Evolutionary conservation across 441 rosid species (phyloP).

Genomic region (Populus hybrid): DNA sequence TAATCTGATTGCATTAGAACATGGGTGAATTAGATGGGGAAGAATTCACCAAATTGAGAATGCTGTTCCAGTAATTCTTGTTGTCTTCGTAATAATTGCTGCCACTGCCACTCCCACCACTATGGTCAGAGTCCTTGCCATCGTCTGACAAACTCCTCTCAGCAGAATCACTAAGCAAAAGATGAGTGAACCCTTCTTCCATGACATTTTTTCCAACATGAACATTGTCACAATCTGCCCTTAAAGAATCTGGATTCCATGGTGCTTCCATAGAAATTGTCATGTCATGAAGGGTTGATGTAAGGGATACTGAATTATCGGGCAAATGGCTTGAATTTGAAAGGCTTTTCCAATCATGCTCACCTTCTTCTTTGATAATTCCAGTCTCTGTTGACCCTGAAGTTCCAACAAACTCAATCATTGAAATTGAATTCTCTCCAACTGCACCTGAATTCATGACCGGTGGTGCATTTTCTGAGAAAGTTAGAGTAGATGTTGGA

Average conservation of each 20-base stretch:
- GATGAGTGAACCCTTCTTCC: slow-evolving; percentile 80
- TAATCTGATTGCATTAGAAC: slow-evolving; percentile 28
- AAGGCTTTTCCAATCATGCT: slow-evolving; percentile 54
- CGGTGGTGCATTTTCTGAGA: slow-evolving; percentile 60
- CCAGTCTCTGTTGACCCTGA: slow-evolving; percentile 50
- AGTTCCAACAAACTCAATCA: slow-evolving; percentile 51
- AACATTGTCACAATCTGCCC: slow-evolving; percentile 14
- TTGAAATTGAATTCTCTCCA: slow-evolving; percentile 6
- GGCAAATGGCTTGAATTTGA: slow-evolving; percentile 29
- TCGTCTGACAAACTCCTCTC: slow-evolving; percentile 46
- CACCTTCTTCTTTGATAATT: slow-evolving; percentile 54
- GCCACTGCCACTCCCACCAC: slow-evolving; percentile 33
- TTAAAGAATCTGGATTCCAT: slow-evolving; percentile 46
- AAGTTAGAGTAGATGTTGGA: slow-evolving; percentile 79
- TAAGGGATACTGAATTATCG: slow-evolving; percentile 43
- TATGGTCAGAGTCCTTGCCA: slow-evolving; percentile 38
- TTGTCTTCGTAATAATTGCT: slow-evolving; percentile 71
- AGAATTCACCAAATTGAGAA: slow-evolving; percentile 89
- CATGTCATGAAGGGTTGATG: slow-evolving; percentile 50
- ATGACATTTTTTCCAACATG: slow-evolving; percentile 29
- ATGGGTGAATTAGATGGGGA: slow-evolving; percentile 74
- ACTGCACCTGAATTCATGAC: slow-evolving; percentile 13
- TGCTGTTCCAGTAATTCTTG: slow-evolving; percentile 95
- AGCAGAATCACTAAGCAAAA: slow-evolving; percentile 48
- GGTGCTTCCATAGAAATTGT: slow-evolving; percentile 43